Evolutionary conservation across 345 rosid genomes (phyloP), one percentile per base, ranked within the genome.

Genomic region (Conringia planisiliqua): DNA sequence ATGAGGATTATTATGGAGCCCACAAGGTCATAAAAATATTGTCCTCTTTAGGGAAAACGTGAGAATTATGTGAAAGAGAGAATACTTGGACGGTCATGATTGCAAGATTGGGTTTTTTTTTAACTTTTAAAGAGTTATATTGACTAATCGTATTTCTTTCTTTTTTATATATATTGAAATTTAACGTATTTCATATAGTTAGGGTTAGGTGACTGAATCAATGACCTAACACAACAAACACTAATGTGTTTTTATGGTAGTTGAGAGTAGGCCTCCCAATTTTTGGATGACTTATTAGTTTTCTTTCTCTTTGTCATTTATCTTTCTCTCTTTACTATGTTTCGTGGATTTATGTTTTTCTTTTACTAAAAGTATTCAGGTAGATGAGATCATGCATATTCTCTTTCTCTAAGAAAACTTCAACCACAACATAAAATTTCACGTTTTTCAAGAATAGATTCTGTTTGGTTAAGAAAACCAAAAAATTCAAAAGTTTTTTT

Each of bases 181-280:
- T 44, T 69, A 70, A 56, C 36, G 71, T 70, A 70, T 36, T 70
- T 54, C 54, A 63, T 59, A 0, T 66, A 27, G 73, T 66, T 72
- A 72, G n/a, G 32, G 70, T 78, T 78, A 66, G 81, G 81, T 72
- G 81, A 78, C 77, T 78, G 77, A 72, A 66, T 60, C 42, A 72
- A 72, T 50, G 81, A 78, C 81, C 81, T 71, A 77, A 71, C 80
- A 77, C 80, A 77, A 71, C 80, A 71, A 78, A 71, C 77, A 77
- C 43, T 51, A 32, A 14, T 57, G 50, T 58, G 63, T 72, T 6
- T 32, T 71, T 43, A 48, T 66, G 68, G 73, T 78, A 71, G 81
- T 78, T 78, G 77, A 78, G 57, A 72, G 63, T 78, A 66, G 81
- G 81, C 59, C 77, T 78, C 81, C 80, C 75, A 77, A 77, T 70